A percentile compares a stretch with the other conserved stretches of the same genome.
These are phyloP conservation scores for Skeletonema costatum DNA, from an alignment of 108 stramenopile species.

Conservation along the genomic window DNA sequence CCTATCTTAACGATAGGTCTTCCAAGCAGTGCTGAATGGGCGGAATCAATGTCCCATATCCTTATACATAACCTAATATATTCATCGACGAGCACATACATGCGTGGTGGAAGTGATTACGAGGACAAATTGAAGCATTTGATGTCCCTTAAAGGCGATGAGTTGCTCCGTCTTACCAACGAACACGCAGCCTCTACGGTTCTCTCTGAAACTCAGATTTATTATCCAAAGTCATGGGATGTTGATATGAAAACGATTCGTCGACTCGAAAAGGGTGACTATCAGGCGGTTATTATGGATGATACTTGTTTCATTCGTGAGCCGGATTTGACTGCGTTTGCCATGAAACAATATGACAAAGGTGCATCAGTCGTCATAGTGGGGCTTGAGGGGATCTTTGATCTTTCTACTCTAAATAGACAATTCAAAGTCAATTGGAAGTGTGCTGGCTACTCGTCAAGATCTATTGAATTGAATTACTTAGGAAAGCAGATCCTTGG, in stretches of 20 bases:
- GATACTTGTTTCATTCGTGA: slow-evolving; percentile 14
- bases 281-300: slow-evolving; percentile 22
- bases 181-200: neutral
- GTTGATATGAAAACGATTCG: neutral
- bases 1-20: slow-evolving; percentile 12
- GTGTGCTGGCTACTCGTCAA: neutral
- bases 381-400: slow-evolving; percentile 8
- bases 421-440: slow-evolving; percentile 19
- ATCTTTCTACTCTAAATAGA: slow-evolving; percentile 1
- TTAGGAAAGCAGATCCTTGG: slow-evolving; percentile 3
- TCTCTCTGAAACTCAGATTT: neutral
- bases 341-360: slow-evolving; percentile 1
- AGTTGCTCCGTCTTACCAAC: slow-evolving; percentile 1
- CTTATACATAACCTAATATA: slow-evolving; percentile 13
- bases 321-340: slow-evolving; percentile 8
- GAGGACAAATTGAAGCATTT: neutral
- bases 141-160: neutral
- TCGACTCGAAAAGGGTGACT: slow-evolving; percentile 4
- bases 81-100: slow-evolving; percentile 13
- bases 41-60: slow-evolving; percentile 4
- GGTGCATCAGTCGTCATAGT: slow-evolving; percentile 7
- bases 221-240: neutral
- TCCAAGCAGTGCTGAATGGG: neutral
- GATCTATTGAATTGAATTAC: slow-evolving; percentile 7
- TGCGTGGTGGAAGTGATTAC: neutral